Evolutionary conservation across 108 stramenopile species (phyloP).

Genomic region (Nannochloropsis granulata): DNA sequence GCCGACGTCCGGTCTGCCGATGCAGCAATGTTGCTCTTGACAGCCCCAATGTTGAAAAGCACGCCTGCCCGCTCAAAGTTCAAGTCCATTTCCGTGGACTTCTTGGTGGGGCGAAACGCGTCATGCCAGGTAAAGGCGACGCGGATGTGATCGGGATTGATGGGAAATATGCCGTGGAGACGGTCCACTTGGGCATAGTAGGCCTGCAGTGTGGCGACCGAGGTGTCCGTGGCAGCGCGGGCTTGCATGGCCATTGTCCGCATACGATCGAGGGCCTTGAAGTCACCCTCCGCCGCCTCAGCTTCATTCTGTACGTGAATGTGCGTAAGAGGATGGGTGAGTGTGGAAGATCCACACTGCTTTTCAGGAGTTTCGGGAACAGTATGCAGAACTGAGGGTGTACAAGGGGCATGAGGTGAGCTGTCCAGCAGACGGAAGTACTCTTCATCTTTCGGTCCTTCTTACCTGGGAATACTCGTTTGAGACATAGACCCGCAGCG

Average conservation of each 20-base stretch:
- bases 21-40: slow-evolving; percentile 11
- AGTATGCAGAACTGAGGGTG: no score
- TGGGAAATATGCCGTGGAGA: slow-evolving; percentile 3
- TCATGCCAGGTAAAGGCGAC: slow-evolving; percentile 22
- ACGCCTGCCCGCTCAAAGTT: slow-evolving; percentile 22
- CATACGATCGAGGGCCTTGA: slow-evolving; percentile 1
- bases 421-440: neutral
- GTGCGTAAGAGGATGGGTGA: no score
- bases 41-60: slow-evolving; percentile 16
- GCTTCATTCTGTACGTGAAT: slow-evolving; percentile 1
- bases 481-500: slow-evolving; percentile 13
- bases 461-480: slow-evolving; percentile 26
- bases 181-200: slow-evolving; percentile 8
- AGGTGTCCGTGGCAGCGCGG: slow-evolving; percentile 1
- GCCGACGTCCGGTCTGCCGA: slow-evolving; percentile 9
- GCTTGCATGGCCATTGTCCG: slow-evolving; percentile 1
- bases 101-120: slow-evolving; percentile 17
- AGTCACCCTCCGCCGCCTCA: neutral
- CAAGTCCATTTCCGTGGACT: slow-evolving; percentile 5
- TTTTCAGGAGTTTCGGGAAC: no score
- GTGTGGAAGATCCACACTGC: no score
- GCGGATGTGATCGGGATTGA: neutral
- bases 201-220: neutral
- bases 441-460: neutral
- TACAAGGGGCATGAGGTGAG: neutral